Percentiles rank a stretch among this genome's conserved stretches.
These are phyloP conservation scores for Cercospora citrullina DNA, from an alignment of 2,329 filamentous ascomycete genomes.

Conservation along the genomic window DNA sequence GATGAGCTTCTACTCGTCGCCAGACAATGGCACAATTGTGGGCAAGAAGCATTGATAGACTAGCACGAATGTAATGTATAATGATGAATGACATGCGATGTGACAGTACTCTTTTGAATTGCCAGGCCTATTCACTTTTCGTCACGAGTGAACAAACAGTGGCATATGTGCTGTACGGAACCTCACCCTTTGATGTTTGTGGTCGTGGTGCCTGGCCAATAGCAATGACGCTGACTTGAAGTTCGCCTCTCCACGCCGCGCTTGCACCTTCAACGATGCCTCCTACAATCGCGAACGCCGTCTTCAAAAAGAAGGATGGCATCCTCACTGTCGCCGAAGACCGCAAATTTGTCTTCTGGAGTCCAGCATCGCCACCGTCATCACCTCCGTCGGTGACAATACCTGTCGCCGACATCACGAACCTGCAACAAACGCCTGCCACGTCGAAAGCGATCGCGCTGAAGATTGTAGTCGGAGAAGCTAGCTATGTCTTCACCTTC, in stretches of 20 bases:
- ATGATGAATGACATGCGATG: conserved; percentile 14
- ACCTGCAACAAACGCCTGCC: conserved; percentile 92
- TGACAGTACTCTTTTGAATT: neutral
- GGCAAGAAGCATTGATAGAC: conserved; percentile 22
- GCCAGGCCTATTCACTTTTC: neutral
- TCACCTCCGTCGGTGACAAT: conserved; percentile 68
- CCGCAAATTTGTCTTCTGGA: conserved; percentile 76
- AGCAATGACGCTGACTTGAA: conserved; percentile 10
- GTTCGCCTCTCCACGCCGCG: conserved; percentile 11
- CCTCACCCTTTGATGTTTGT: neutral
- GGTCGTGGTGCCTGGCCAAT: conserved; percentile 2
- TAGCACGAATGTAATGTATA: conserved; percentile 3
- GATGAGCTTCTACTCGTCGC: conserved; percentile 32
- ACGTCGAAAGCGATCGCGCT: conserved; percentile 88
- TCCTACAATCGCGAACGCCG: conserved; percentile 59
- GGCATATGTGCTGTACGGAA: neutral
- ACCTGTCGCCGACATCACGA: conserved; percentile 74
- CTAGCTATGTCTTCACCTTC: conserved; percentile 84
- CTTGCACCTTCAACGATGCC: conserved; percentile 29
- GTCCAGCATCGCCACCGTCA: conserved; percentile 62
- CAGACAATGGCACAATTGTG: conserved; percentile 28
- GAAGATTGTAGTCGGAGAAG: conserved; percentile 79
- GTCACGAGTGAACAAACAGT: neutral
- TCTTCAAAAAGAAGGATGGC: conserved; percentile 97
- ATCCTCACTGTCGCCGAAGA: conserved; percentile 73